Evolutionary conservation across 1,284 basidiomycete genomes (phyloP).

Genomic region (Sporisorium reilianum): DNA sequence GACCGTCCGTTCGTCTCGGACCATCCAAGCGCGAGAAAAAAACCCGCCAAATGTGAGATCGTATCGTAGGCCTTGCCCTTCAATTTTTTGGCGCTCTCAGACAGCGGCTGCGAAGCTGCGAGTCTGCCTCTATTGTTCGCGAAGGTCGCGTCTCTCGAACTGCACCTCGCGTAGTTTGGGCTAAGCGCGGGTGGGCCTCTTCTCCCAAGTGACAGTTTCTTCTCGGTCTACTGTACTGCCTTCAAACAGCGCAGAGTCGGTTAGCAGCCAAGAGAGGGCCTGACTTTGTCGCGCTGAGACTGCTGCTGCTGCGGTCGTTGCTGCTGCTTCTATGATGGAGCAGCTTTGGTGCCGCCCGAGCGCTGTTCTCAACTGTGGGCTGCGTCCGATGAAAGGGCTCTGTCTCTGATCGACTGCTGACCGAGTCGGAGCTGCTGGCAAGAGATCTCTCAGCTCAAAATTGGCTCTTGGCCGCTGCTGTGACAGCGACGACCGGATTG

Average conservation of each 20-base stretch:
- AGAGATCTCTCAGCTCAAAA: not conserved
- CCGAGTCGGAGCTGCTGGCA: not conserved
- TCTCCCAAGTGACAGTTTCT: not conserved
- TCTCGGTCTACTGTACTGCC: too few relatives aligned
- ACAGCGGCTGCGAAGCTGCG: not conserved
- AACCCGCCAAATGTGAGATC: constrained; percentile 27
- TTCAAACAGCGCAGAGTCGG: not conserved
- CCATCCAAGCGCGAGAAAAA: constrained; percentile 12
- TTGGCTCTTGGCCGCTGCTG: not conserved
- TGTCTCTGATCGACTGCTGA: not conserved
- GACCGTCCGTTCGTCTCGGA: constrained; percentile 7
- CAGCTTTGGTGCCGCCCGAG: not conserved
- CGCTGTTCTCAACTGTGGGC: not conserved
- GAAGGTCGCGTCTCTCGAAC: not conserved
- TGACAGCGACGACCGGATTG: not conserved
- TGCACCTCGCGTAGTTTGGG: constrained; percentile 1
- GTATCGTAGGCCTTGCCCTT: not conserved
- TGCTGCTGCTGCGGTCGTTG: not conserved
- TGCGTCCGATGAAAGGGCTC: not conserved
- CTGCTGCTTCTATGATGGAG: not conserved
- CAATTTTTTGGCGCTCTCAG: not conserved
- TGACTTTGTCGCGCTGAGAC: not conserved
- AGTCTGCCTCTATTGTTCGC: constrained; percentile 1
- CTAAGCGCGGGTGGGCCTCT: not conserved
- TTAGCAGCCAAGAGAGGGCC: not conserved